phyloP scores from a whole-genome alignment of 2,329 filamentous ascomycete species.

The Colletotrichum trifolii region DNA sequence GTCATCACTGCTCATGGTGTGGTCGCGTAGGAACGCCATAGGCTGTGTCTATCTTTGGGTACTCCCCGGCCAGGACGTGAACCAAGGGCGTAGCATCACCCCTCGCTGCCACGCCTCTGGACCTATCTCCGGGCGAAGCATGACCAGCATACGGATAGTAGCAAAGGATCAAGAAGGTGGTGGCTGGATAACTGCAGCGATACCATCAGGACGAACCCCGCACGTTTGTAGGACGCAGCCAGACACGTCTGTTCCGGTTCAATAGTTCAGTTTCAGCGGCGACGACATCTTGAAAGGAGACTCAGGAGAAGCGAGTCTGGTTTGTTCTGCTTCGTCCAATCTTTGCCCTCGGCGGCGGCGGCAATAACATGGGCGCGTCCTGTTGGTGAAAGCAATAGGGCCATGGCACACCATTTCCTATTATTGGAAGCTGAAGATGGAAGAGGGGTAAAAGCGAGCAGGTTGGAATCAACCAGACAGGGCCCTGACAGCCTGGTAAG shows the following conservation, averaged over 20 bases:
- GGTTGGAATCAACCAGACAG: neutral
- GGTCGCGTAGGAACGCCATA: constrained; percentile 13
- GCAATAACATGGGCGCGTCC: neutral
- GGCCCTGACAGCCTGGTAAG: neutral
- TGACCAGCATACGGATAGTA: constrained; percentile 1
- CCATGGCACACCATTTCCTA: constrained; percentile 15
- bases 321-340: constrained; percentile 10
- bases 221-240: constrained; percentile 5
- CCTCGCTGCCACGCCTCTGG: constrained; percentile 7
- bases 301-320: neutral
- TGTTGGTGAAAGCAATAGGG: neutral
- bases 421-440: constrained; percentile 21
- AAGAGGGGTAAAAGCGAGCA: constrained; percentile 23
- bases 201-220: constrained; percentile 18
- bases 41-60: constrained; percentile 10
- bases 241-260: constrained; percentile 5
- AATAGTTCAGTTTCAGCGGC: constrained; percentile 30
- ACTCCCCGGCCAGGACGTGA: neutral
- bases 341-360: constrained; percentile 7
- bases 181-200: neutral
- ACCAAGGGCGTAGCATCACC: neutral
- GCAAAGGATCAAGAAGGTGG: constrained; percentile 15
- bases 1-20: constrained; percentile 19
- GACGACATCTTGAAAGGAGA: neutral
- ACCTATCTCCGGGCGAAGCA: constrained; percentile 7